Conservation (phyloP, 306 rosid species). For the Gleditsia sinensis region DNA sequence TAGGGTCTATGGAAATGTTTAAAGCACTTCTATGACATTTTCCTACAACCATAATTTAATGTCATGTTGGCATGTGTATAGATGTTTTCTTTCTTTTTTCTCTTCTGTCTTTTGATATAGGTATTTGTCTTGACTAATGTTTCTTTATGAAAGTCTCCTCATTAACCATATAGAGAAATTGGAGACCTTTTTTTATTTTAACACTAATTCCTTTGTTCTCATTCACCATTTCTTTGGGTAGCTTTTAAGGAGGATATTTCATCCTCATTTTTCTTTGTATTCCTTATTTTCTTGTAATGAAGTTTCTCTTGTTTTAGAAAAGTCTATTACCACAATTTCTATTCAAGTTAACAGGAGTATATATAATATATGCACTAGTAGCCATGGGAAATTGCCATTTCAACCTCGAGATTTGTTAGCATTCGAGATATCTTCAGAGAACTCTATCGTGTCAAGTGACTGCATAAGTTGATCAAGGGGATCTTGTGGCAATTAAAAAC, state of each 20-base stretch:
- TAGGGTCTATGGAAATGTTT: neutral
- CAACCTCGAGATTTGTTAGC: no score
- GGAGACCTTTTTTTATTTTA: neutral
- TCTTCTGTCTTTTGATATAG: neutral
- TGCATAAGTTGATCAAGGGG: no score
- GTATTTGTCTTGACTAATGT: neutral
- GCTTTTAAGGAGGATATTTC: neutral
- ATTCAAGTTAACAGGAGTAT: no score
- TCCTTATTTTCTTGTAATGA: neutral
- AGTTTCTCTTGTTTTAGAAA: conserved; percentile 1
- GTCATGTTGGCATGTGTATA: neutral
- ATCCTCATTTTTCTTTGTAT: neutral
- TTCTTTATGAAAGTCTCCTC: neutral
- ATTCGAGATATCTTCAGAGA: no score
- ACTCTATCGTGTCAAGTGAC: no score
- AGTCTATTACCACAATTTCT: neutral
- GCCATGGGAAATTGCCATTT: no score
- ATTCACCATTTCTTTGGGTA: neutral
- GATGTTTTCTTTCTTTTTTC: neutral
- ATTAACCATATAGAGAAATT: neutral
- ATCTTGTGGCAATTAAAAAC: no score
- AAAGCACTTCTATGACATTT: conserved; percentile 13
- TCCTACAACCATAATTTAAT: neutral
- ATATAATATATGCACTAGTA: no score
- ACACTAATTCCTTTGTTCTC: neutral